Percentiles rank a stretch among this genome's conserved stretches.
Evolutionary conservation across 2,329 filamentous ascomycete genomes (phyloP).

Genomic region (Thelonectria blattea): DNA sequence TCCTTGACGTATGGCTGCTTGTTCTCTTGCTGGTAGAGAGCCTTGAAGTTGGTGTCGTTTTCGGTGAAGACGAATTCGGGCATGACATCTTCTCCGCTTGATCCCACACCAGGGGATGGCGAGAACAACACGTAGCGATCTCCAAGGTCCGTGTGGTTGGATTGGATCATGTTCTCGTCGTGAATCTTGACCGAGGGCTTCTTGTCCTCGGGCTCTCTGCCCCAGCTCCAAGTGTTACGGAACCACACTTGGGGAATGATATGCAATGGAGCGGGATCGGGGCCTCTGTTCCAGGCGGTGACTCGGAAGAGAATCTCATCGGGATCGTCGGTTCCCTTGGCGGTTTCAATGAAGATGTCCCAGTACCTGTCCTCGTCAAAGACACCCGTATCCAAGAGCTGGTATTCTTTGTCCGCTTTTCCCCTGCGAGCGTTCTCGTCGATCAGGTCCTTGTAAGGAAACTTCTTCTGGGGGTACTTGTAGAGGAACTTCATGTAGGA

Average conservation of each 20-base stretch:
- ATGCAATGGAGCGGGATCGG: slow-evolving; percentile 87
- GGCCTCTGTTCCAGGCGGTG: slow-evolving; percentile 94
- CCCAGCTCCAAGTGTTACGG: slow-evolving; percentile 97
- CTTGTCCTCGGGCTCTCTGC: slow-evolving; percentile 73
- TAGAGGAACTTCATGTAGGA: slow-evolving; percentile 99
- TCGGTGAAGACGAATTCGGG: slow-evolving; percentile 91
- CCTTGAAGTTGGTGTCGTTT: slow-evolving; percentile 88
- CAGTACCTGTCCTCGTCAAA: slow-evolving; percentile 93
- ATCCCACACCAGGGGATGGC: slow-evolving; percentile 84
- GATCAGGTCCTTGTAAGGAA: slow-evolving; percentile 89
- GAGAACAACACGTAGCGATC: slow-evolving; percentile 85
- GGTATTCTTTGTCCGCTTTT: slow-evolving; percentile 84
- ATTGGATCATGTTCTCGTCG: slow-evolving; percentile 71
- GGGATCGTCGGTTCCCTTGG: slow-evolving; percentile 89
- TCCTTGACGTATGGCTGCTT: slow-evolving; percentile 89
- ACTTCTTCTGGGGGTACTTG: slow-evolving; percentile 91
- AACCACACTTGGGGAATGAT: slow-evolving; percentile 97
- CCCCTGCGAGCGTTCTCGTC: slow-evolving; percentile 80
- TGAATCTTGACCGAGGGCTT: slow-evolving; percentile 79
- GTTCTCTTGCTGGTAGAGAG: slow-evolving; percentile 80
- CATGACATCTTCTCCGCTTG: slow-evolving; percentile 80
- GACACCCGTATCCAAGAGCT: slow-evolving; percentile 85
- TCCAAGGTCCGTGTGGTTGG: slow-evolving; percentile 81
- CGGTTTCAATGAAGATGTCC: slow-evolving; percentile 96
- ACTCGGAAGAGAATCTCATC: slow-evolving; percentile 94